Base-by-base conservation (phyloP, 1,284 basidiomycete genomes). In the Ceratobasidium sp. region DNA sequence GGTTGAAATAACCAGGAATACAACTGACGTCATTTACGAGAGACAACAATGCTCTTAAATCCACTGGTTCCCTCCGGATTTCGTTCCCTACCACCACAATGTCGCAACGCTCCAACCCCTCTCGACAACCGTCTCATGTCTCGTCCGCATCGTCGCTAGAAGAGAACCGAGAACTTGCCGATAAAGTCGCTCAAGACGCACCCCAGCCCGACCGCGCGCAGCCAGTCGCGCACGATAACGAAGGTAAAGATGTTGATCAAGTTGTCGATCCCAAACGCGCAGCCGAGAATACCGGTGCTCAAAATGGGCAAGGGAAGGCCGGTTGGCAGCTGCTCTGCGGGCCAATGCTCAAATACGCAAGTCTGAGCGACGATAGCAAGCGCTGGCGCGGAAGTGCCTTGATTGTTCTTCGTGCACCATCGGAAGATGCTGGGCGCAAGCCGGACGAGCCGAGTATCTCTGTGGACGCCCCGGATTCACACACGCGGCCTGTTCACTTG, bases 141-240 rank as follows among this genome's bases (percentile, higher is more conserved):
- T 60, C 67, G 8, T 66, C 64, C 8, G 45, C 45, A 17, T 60
- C 67, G 6, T 72, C 67, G 22, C 8, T 72, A 14, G 56, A 44
- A 15, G 15, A 27, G 56, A 54, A 72, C 27, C 44, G 60, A 33
- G 56, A 60, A n/a, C 67, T 72, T 19, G 67, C 67, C 41, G 50
- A 72, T 47, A 45, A 72, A 31, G 27, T 72, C 33, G 67, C 67
- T 19, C 22, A 31, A 50, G 56, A 72, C n/a, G 67, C 67, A 31
- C 67, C 67, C 14, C 67, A 72, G 19, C 67, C 67, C 17, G 67
- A 72, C 57, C 54, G 56, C 47, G 56, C 67, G 19, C 67, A 72
- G 29, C 67, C 67, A 14, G 67, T 72, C 19, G 67, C 67, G 8
- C 56, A 60, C 31, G 57, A 41, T 44, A 72, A 72, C 56, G 44